A percentile compares a stretch with the other conserved stretches of the same genome.
Conservation (phyloP, 305 asterid genomes). For the Solanum chacoense region DNA sequence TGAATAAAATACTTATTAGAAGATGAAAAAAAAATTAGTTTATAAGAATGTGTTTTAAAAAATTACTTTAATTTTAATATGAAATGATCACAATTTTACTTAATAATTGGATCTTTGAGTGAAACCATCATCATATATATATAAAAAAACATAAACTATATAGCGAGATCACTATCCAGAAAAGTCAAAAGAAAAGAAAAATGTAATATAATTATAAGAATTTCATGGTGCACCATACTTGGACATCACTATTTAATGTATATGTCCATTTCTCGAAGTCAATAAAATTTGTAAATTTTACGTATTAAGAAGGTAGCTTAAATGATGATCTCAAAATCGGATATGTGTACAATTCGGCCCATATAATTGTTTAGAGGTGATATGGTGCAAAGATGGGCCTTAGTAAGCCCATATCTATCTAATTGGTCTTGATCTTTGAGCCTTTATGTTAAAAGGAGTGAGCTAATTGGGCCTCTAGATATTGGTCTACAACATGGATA, state of each 20-base stretch:
- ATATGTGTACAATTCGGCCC: neutral
- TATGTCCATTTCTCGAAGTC: neutral
- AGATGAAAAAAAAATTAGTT: neutral
- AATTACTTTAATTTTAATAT: neutral
- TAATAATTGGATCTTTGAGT: accelerated
- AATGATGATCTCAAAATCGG: neutral
- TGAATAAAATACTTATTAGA: neutral
- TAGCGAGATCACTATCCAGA: neutral
- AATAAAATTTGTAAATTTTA: neutral
- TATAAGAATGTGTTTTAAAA: neutral
- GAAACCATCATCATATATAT: neutral
- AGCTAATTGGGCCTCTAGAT: neutral
- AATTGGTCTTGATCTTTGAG: neutral
- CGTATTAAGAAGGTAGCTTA: neutral
- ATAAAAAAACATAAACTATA: neutral
- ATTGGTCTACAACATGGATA: neutral
- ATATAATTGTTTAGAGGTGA: neutral
- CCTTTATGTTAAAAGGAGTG: neutral
- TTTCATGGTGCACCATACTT: neutral
- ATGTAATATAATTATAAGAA: neutral
- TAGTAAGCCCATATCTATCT: neutral
- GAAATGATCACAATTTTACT: neutral
- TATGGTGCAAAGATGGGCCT: neutral
- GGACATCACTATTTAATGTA: neutral
- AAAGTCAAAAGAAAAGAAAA: neutral